A percentile compares a stretch with the other conserved stretches of the same genome.
phyloP scores from a whole-genome alignment of 1,284 basidiomycete genomes.

The Irpex lacteus region DNA sequence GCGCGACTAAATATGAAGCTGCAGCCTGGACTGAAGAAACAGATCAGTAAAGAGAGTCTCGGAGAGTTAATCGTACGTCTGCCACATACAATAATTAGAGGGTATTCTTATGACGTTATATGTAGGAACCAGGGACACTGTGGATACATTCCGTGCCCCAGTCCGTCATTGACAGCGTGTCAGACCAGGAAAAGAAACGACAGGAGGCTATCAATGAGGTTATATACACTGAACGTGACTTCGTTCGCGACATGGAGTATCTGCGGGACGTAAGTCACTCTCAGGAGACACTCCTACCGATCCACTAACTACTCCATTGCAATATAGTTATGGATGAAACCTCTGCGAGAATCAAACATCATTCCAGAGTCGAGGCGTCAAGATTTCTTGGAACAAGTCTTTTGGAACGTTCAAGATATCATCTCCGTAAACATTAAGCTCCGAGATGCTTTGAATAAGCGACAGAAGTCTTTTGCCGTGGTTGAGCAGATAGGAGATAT shows the following conservation, averaged over 20 bases:
- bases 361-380: slow-evolving; percentile 77
- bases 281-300: slow-evolving; percentile 2
- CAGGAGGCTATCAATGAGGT: slow-evolving; percentile 99
- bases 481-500: slow-evolving; percentile 94
- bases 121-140: slow-evolving; percentile 84
- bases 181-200: slow-evolving; percentile 91
- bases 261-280: slow-evolving; percentile 78
- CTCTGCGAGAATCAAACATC: slow-evolving; percentile 74
- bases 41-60: slow-evolving; percentile 80
- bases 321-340: slow-evolving; percentile 80
- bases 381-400: slow-evolving; percentile 92
- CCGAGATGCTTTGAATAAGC: slow-evolving; percentile 90
- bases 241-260: slow-evolving; percentile 97
- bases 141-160: slow-evolving; percentile 97
- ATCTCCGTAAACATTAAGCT: slow-evolving; percentile 88
- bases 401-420: slow-evolving; percentile 98
- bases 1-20: slow-evolving; percentile 91
- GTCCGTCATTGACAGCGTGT: slow-evolving; percentile 91
- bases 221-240: slow-evolving; percentile 97
- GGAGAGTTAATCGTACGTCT: slow-evolving; percentile 72
- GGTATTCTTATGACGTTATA: slow-evolving; percentile 13
- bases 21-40: slow-evolving; percentile 82
- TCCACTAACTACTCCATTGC: slow-evolving; percentile 3
- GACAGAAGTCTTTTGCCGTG: slow-evolving; percentile 92
- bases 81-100: slow-evolving; percentile 9